phyloP scores from a whole-genome alignment of 495 filamentous ascomycete genomes.

The Amphirosellinia nigrospora region DNA sequence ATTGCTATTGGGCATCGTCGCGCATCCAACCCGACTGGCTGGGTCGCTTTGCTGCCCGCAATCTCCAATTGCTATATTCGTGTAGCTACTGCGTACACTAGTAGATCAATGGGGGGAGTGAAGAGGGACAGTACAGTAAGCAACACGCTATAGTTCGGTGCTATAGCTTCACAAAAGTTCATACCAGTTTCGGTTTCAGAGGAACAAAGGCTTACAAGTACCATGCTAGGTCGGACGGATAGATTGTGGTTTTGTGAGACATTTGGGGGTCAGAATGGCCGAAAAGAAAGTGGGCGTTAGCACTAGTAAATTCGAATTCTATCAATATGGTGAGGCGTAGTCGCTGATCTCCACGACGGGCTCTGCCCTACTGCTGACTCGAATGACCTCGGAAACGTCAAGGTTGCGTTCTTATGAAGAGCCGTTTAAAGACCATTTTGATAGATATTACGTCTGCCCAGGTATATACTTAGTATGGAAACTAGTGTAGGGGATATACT shows the following conservation, averaged over 20 bases:
- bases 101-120: neutral
- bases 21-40: slow-evolving; percentile 6
- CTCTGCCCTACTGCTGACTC: neutral
- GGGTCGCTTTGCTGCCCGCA: neutral
- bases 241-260: neutral
- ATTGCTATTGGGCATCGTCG: neutral
- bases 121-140: slow-evolving; percentile 17
- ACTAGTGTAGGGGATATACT: neutral
- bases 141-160: neutral
- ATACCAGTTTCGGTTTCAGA: slow-evolving; percentile 8
- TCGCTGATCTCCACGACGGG: neutral
- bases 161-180: slow-evolving; percentile 1
- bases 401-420: slow-evolving; percentile 7
- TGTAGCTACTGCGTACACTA: neutral
- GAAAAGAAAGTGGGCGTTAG: neutral
- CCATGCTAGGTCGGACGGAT: neutral
- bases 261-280: neutral
- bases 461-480: no score
- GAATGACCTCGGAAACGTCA: neutral
- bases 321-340: no score
- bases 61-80: neutral
- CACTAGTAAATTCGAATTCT: neutral
- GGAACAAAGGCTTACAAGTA: slow-evolving; percentile 6
- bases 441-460: no score
- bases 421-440: neutral